Percentiles rank a stretch among this genome's conserved stretches.
These are phyloP conservation scores for Stipa capillata DNA, from an alignment of 176 grass and related monocot species.

Conservation along the genomic window DNA sequence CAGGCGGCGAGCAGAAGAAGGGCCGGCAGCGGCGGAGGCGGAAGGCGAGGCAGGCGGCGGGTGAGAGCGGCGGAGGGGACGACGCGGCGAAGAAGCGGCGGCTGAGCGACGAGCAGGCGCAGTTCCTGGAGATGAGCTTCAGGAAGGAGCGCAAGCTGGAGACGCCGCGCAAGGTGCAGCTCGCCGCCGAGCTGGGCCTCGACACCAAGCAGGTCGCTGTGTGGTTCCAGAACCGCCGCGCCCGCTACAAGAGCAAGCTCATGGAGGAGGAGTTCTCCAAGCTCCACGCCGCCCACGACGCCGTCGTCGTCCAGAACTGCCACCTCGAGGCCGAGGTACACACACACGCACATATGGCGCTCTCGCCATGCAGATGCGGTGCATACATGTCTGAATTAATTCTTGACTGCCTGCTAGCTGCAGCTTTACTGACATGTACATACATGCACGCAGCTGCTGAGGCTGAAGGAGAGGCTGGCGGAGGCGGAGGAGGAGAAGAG, in stretches of 20 bases:
- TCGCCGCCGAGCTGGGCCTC: slow-evolving; percentile 71
- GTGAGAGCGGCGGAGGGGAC: not conserved
- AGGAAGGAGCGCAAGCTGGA: slow-evolving; percentile 78
- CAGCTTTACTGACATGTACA: not conserved
- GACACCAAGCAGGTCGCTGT: slow-evolving; percentile 94
- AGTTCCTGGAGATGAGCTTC: slow-evolving; percentile 71
- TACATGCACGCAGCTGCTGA: slow-evolving; percentile 43
- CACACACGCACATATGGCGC: not conserved
- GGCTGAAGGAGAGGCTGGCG: slow-evolving; percentile 52
- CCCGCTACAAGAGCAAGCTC: slow-evolving; percentile 94
- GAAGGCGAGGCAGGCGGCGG: slow-evolving; percentile 31
- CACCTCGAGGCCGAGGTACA: slow-evolving; percentile 85
- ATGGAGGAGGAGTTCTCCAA: slow-evolving; percentile 85
- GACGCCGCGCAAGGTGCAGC: slow-evolving; percentile 74
- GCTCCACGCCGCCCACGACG: slow-evolving; percentile 79
- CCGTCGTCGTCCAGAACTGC: slow-evolving; percentile 68
- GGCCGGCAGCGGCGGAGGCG: slow-evolving; percentile 50
- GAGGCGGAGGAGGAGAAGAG: slow-evolving; percentile 57
- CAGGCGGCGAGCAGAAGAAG: slow-evolving; percentile 46
- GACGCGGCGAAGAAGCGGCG: slow-evolving; percentile 56
- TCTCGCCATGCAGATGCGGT: not conserved
- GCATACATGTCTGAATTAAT: not conserved
- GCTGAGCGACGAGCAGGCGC: slow-evolving; percentile 78
- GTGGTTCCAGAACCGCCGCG: slow-evolving; percentile 99
- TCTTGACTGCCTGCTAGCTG: not conserved